Conservation (phyloP, 768 basidiomycete species). For the Clavaria fumosa region DNA sequence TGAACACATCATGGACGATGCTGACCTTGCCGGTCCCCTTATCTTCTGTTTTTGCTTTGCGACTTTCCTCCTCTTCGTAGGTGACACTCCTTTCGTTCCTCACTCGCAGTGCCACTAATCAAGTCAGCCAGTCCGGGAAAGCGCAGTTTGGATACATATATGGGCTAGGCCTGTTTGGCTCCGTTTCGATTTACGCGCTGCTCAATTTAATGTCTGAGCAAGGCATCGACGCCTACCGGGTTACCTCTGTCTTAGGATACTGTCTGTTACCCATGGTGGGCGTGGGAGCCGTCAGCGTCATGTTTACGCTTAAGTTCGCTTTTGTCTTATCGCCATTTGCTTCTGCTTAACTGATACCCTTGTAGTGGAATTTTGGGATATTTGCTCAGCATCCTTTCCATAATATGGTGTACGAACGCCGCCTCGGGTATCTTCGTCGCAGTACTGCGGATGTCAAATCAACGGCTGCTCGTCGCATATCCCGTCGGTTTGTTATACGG, state of each 20-base stretch:
- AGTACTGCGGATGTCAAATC: slow-evolving; percentile 89
- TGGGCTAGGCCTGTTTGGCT: slow-evolving; percentile 92
- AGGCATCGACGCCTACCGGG: slow-evolving; percentile 90
- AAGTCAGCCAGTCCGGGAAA: slow-evolving; percentile 69
- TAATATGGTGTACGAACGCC: slow-evolving; percentile 94
- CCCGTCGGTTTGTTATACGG: slow-evolving; percentile 90
- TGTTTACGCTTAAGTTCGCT: slow-evolving; percentile 76
- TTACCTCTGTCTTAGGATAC: slow-evolving; percentile 90
- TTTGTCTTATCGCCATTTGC: background rate
- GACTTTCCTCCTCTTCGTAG: slow-evolving; percentile 77
- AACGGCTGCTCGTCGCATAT: slow-evolving; percentile 90
- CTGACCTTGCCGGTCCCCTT: slow-evolving; percentile 91
- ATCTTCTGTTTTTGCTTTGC: slow-evolving; percentile 94
- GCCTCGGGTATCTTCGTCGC: slow-evolving; percentile 94
- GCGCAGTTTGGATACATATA: slow-evolving; percentile 99
- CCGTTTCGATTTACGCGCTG: slow-evolving; percentile 80
- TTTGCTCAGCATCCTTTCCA: slow-evolving; percentile 62
- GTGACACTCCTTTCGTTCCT: slow-evolving; percentile 19
- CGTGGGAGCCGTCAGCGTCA: slow-evolving; percentile 76
- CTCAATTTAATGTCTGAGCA: slow-evolving; percentile 94
- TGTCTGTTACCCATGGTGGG: slow-evolving; percentile 95
- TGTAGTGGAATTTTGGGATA: slow-evolving; percentile 77
- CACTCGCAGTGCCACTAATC: slow-evolving; percentile 7
- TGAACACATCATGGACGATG: slow-evolving; percentile 96
- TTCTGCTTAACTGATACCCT: slow-evolving; percentile 3